These are phyloP conservation scores for Podila clonocystis DNA, from an alignment of 192 early-diverging fungal genomes.

Conservation along the genomic window DNA sequence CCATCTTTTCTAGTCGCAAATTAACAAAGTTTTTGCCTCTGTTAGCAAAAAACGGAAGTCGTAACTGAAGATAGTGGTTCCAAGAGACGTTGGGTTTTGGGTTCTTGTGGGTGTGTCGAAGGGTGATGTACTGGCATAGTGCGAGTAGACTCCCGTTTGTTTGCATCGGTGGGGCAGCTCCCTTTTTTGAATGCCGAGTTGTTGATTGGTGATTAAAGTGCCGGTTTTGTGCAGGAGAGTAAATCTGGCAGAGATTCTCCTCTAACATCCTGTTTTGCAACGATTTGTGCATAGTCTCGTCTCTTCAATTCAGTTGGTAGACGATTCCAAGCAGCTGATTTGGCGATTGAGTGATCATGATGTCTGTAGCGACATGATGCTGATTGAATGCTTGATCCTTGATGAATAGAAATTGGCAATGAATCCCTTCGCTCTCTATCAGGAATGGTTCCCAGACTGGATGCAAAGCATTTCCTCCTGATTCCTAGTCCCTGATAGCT, in stretches of 20 bases:
- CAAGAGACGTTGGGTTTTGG: no score
- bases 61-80: conserved; percentile 78
- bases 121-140: no score
- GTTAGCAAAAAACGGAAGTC: conserved; percentile 50
- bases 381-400: not conserved
- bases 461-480: not conserved
- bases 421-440: not conserved
- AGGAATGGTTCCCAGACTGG: not conserved
- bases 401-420: not conserved
- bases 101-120: no score
- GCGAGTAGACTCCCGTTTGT: no score
- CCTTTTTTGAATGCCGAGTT: no score
- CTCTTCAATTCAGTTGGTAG: conserved; percentile 11
- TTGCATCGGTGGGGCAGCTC: no score
- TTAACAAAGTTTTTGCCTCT: conserved; percentile 28
- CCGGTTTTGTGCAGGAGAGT: no score
- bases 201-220: no score
- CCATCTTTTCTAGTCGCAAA: conserved; percentile 81
- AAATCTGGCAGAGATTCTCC: no score
- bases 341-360: conserved; percentile 11
- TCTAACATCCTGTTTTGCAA: no score
- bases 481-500: not conserved
- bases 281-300: no score
- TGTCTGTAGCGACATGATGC: conserved; percentile 3
- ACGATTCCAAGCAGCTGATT: conserved; percentile 60